These are phyloP conservation scores for Sesbania bispinosa DNA, from an alignment of 306 rosid genomes.

Conservation along the genomic window DNA sequence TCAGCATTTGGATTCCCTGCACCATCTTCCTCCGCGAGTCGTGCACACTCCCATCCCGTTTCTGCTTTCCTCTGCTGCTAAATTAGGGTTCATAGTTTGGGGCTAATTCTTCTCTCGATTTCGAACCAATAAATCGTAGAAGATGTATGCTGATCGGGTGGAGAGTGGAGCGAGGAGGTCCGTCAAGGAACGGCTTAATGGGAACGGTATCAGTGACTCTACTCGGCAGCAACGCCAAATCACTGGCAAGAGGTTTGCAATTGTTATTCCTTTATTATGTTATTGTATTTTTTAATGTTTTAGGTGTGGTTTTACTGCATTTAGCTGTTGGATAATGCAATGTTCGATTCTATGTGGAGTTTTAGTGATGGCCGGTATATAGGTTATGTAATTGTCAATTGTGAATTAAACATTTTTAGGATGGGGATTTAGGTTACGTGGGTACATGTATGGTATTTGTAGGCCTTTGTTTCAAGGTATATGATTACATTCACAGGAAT, in stretches of 20 bases:
- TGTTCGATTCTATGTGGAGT: not conserved
- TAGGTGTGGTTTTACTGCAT: not conserved
- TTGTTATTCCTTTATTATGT: not conserved
- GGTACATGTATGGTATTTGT: not conserved
- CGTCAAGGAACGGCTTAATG: slow-evolving; percentile 84
- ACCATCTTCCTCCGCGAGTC: not conserved
- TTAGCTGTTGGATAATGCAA: not conserved
- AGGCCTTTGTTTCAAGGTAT: not conserved
- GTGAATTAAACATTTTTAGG: not conserved
- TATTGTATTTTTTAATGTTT: not conserved
- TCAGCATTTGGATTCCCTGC: not conserved
- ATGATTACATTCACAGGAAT: not conserved
- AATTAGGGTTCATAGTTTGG: slow-evolving; percentile 39
- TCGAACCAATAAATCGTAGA: slow-evolving; percentile 8
- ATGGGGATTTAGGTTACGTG: not conserved
- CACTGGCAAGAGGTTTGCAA: slow-evolving; percentile 75
- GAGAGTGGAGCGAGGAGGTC: slow-evolving; percentile 72
- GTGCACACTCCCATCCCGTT: not conserved
- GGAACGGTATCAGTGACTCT: slow-evolving; percentile 40
- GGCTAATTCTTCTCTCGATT: not conserved
- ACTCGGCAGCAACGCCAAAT: slow-evolving; percentile 52
- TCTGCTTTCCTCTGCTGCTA: slow-evolving; percentile 1
- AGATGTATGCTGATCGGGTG: slow-evolving; percentile 93
- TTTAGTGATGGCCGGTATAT: not conserved
- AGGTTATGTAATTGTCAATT: not conserved